phyloP scores from a whole-genome alignment of 2,329 filamentous ascomycete species.

The Metarhizium humberi region DNA sequence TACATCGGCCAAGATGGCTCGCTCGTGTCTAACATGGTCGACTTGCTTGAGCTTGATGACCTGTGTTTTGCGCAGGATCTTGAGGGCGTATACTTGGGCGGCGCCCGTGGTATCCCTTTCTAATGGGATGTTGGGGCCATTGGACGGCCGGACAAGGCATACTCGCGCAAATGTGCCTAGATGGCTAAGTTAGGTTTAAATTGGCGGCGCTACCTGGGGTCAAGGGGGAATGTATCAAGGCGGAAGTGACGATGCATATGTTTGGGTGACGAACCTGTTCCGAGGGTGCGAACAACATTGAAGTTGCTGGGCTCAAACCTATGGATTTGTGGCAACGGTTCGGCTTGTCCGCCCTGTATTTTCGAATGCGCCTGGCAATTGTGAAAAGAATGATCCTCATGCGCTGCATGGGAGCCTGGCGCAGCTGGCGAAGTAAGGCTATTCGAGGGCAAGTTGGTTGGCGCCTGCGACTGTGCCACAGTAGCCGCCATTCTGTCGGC shows the following conservation, averaged over 20 bases:
- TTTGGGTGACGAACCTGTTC: conserved; percentile 47
- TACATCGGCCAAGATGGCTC: conserved; percentile 66
- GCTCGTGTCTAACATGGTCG: conserved; percentile 78
- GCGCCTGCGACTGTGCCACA: conserved; percentile 21
- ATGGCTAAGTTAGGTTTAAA: neutral
- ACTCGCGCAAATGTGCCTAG: conserved; percentile 73
- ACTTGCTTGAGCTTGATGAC: conserved; percentile 80
- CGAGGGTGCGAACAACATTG: conserved; percentile 63
- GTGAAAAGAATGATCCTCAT: neutral
- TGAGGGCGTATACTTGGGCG: conserved; percentile 62
- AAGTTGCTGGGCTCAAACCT: conserved; percentile 46
- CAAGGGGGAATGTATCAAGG: neutral
- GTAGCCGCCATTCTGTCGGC: conserved; percentile 19
- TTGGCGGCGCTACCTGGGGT: neutral
- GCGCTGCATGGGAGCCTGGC: conserved; percentile 5
- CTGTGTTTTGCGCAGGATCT: conserved; percentile 64
- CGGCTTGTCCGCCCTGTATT: neutral
- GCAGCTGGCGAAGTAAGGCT: conserved; percentile 8
- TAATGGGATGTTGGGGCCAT: conserved; percentile 27
- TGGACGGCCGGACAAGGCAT: conserved; percentile 61
- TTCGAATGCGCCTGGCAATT: neutral
- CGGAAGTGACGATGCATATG: neutral
- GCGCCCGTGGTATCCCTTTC: conserved; percentile 20
- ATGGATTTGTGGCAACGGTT: conserved; percentile 17
- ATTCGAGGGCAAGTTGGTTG: conserved; percentile 7